A percentile compares a stretch with the other conserved stretches of the same genome.
Evolutionary conservation across 2,329 filamentous ascomycete species (phyloP).

Genomic region (Trichoderma pleuroti): DNA sequence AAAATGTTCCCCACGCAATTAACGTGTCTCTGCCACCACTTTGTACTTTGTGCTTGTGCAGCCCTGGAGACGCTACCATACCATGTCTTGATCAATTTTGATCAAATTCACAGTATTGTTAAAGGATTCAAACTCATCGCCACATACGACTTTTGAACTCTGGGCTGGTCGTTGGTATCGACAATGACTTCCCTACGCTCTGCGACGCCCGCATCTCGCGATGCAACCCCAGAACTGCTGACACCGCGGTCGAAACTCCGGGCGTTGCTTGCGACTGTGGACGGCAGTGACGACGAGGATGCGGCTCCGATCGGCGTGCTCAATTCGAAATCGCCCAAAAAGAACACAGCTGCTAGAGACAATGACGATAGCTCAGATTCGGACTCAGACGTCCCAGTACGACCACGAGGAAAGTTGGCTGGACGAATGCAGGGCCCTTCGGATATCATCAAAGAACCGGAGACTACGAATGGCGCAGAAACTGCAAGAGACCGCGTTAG

Average conservation of each 20-base stretch:
- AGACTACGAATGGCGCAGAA: slow-evolving; percentile 23
- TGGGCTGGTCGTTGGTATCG: slow-evolving; percentile 8
- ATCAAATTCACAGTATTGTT: not conserved
- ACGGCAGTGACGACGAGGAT: slow-evolving; percentile 49
- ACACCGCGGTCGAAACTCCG: slow-evolving; percentile 54
- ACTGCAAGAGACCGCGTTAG: slow-evolving; percentile 42
- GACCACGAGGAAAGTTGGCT: slow-evolving; percentile 62
- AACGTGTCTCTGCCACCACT: slow-evolving; percentile 17
- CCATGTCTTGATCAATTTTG: slow-evolving; percentile 3
- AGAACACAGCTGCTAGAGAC: slow-evolving; percentile 4
- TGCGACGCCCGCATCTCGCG: slow-evolving; percentile 42
- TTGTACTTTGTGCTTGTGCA: not conserved
- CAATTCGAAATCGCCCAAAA: slow-evolving; percentile 14
- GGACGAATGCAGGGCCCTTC: slow-evolving; percentile 54
- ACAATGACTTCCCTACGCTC: slow-evolving; percentile 50
- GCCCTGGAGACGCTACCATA: not conserved
- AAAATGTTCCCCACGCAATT: slow-evolving; percentile 29
- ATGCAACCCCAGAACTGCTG: slow-evolving; percentile 41
- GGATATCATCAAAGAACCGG: slow-evolving; percentile 21
- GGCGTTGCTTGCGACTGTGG: slow-evolving; percentile 50
- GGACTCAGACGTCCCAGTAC: slow-evolving; percentile 36
- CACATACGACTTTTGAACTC: not conserved
- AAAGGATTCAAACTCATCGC: not conserved
- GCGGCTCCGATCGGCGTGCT: slow-evolving; percentile 17
- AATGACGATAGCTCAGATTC: slow-evolving; percentile 46